A percentile compares a stretch with the other conserved stretches of the same genome.
These are phyloP conservation scores for Sarcomyxa edulis DNA, from an alignment of 768 basidiomycete genomes.

Conservation along the genomic window DNA sequence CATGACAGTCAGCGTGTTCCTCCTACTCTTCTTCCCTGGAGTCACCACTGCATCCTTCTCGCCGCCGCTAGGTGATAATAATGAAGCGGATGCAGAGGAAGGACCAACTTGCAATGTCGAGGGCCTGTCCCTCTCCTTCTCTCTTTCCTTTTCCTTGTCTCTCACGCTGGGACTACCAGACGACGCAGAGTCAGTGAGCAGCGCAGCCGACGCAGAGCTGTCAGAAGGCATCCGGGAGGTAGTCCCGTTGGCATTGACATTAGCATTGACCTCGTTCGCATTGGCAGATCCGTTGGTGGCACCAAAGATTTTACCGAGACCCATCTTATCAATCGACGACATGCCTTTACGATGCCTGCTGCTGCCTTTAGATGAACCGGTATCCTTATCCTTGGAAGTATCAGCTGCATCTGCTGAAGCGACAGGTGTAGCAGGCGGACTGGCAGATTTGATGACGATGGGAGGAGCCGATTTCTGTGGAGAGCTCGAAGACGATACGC, in stretches of 20 bases:
- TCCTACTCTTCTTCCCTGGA: slow-evolving; percentile 58
- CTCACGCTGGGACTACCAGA: neutral
- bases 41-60: slow-evolving; percentile 24
- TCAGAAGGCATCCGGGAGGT: slow-evolving; percentile 6
- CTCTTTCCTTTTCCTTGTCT: too few species aligned
- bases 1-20: slow-evolving; percentile 87
- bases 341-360: slow-evolving; percentile 62
- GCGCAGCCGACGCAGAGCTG: neutral
- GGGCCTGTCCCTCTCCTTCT: too few species aligned
- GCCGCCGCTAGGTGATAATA: slow-evolving; percentile 22
- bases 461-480: slow-evolving; percentile 1
- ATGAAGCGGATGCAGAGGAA: slow-evolving; percentile 11
- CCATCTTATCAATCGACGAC: slow-evolving; percentile 72
- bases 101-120: slow-evolving; percentile 8
- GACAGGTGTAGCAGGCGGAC: slow-evolving; percentile 31
- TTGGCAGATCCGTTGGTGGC: slow-evolving; percentile 27
- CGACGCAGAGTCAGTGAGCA: neutral
- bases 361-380: slow-evolving; percentile 22
- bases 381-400: slow-evolving; percentile 17
- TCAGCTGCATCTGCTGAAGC: slow-evolving; percentile 12
- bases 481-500: too few species aligned
- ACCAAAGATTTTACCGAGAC: slow-evolving; percentile 70
- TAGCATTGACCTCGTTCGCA: slow-evolving; percentile 22
- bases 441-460: slow-evolving; percentile 25
- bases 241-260: neutral